Percentiles rank a stretch among this genome's conserved stretches.
phyloP scores from a whole-genome alignment of 2,329 filamentous ascomycete genomes.

The Fusarium hostae region DNA sequence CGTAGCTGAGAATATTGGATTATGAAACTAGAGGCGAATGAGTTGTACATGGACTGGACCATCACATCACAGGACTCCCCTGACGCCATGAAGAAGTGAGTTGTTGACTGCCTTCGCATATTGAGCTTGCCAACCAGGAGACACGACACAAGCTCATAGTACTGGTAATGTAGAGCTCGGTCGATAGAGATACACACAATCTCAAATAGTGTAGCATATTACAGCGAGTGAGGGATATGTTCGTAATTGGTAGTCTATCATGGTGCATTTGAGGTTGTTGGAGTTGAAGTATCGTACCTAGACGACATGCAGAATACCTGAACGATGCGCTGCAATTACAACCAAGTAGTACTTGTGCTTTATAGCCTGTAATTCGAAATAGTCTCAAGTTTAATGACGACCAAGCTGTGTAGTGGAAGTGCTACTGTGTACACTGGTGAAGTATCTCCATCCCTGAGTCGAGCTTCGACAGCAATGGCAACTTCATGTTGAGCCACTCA shows the following conservation, averaged over 20 bases:
- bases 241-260: not conserved
- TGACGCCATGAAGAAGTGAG: not conserved
- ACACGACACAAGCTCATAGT: no score
- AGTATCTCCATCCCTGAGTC: not conserved
- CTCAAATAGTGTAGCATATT: not conserved
- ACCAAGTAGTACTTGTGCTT: no score
- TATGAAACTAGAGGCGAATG: not conserved
- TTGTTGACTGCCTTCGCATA: not conserved
- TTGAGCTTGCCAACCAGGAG: not conserved
- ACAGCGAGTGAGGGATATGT: not conserved
- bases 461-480: not conserved
- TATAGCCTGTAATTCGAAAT: not conserved
- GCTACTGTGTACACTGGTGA: not conserved
- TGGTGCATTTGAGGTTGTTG: not conserved
- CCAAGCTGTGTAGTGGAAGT: not conserved
- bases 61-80: not conserved
- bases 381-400: no score
- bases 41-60: not conserved
- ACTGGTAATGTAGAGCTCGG: not conserved
- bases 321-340: not conserved
- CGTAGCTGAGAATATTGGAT: not conserved
- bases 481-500: not conserved
- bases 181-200: not conserved
- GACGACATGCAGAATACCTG: not conserved
- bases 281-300: not conserved